Evolutionary conservation across 2,329 filamentous ascomycete species (phyloP).

Genomic region (Bipolaris oryzae): DNA sequence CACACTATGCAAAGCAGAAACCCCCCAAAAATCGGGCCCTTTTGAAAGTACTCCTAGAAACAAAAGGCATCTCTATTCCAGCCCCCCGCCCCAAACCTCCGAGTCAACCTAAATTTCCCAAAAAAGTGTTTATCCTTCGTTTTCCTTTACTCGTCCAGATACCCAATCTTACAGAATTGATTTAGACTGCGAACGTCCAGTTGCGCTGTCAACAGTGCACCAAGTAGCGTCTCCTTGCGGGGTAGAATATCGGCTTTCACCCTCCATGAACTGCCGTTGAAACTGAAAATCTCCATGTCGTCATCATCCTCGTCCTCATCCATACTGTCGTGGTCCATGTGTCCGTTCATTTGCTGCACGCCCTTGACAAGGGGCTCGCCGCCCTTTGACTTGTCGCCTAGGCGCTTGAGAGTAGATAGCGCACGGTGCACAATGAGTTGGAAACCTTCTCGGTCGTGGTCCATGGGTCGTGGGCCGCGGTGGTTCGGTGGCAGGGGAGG

Average conservation of each 20-base stretch:
- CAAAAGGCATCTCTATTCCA: not conserved
- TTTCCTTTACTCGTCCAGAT: conserved; percentile 37
- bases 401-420: conserved; percentile 53
- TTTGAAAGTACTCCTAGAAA: not conserved
- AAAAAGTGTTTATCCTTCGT: too few species aligned
- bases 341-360: conserved; percentile 34
- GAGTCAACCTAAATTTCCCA: not conserved
- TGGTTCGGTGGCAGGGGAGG: conserved; percentile 36
- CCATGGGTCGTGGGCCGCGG: conserved; percentile 42
- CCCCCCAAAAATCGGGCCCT: not conserved
- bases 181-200: conserved; percentile 53
- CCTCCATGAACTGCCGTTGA: conserved; percentile 42
- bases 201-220: conserved; percentile 53
- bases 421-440: conserved; percentile 53
- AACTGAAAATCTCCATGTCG: conserved; percentile 42
- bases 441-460: conserved; percentile 45
- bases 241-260: conserved; percentile 53
- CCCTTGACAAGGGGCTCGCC: conserved; percentile 42
- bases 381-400: conserved; percentile 53
- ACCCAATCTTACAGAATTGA: conserved; percentile 49
- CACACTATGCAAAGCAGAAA: not conserved
- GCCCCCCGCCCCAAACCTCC: not conserved
- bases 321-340: conserved; percentile 24
- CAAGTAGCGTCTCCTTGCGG: conserved; percentile 53
- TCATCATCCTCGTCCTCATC: conserved; percentile 38